Evolutionary conservation across 345 rosid genomes (phyloP).

Genomic region (Arabidopsis suecica): DNA sequence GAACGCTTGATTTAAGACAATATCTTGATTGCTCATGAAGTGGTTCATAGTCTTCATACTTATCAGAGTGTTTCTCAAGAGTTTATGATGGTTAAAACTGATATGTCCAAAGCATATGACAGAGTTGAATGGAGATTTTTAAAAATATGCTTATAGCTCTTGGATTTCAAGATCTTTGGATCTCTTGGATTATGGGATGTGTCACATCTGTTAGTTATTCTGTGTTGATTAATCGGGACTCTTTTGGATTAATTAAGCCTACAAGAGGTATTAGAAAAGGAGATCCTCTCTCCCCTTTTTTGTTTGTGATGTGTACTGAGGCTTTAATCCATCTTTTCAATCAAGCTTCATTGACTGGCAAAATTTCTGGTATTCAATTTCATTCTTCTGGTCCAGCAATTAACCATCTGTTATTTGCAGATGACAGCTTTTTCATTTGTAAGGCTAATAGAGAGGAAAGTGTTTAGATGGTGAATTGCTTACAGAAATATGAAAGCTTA

Average conservation of each 20-base stretch:
- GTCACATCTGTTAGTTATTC: neutral
- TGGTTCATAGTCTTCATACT: neutral
- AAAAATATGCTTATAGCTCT: neutral
- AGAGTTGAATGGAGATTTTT: neutral
- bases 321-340: neutral
- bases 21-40: neutral
- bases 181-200: neutral
- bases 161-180: neutral
- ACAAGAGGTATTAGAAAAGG: neutral
- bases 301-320: neutral
- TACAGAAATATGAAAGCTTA: neutral
- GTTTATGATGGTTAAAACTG: neutral
- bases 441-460: neutral
- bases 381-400: neutral
- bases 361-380: neutral
- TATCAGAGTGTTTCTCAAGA: neutral
- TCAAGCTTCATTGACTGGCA: neutral
- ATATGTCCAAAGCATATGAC: neutral
- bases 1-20: neutral
- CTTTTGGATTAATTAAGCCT: neutral
- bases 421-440: neutral
- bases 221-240: neutral
- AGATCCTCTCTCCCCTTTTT: neutral
- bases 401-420: neutral
- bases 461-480: neutral